Base-by-base conservation (phyloP, 2,329 filamentous ascomycete species). In the Fusarium tuaranense region DNA sequence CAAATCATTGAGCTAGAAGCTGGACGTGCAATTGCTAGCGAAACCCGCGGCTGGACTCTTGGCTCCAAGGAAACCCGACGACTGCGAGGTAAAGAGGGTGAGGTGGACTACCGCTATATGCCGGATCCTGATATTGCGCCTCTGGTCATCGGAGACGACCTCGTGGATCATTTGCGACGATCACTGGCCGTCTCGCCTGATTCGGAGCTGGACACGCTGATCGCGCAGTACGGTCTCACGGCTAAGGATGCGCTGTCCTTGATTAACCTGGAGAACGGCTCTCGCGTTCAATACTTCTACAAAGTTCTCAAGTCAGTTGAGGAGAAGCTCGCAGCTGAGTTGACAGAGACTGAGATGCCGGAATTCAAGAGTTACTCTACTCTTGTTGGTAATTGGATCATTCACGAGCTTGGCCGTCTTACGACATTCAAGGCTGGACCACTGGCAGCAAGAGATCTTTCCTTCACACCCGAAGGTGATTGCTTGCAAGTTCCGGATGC, bases 51-150 rank as follows among this genome's bases (percentile, higher is more conserved):
- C 7, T 99, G 95, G 95, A 93, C 94, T 1, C 88, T 98, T 27
- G 95, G 95, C 3, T 92, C 91, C 72, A 95, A 91, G 5, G 92
- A 95, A 81, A 98, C 97, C 5, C 91, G 91, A 68, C 89, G 93
- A 46, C 85, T 99, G 51, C 90, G 97, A 78, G 95, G 95, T 30
- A 99, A 99, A 82, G 97, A 98, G 82, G 97, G 97, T 58, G 96
- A 98, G 80, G 95, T 98, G 7, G 97, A 99, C 82, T 99, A 99
- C 83, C 89, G 97, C 48, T 99, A 99, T 81, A 98, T 99, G 96
- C 96, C 97, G 0, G 97, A 99, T 81, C 94, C 97, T 7, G 97
- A 99, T 80, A 87, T 99, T 16, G 89, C 90, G 0, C 95, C 97
- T 2, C 87, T 99, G 2, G 81, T 95, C 3, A 93, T 99, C 70